Evolutionary conservation across 148 eudicot genomes (phyloP).

Genomic region (Selenicereus undatus): DNA sequence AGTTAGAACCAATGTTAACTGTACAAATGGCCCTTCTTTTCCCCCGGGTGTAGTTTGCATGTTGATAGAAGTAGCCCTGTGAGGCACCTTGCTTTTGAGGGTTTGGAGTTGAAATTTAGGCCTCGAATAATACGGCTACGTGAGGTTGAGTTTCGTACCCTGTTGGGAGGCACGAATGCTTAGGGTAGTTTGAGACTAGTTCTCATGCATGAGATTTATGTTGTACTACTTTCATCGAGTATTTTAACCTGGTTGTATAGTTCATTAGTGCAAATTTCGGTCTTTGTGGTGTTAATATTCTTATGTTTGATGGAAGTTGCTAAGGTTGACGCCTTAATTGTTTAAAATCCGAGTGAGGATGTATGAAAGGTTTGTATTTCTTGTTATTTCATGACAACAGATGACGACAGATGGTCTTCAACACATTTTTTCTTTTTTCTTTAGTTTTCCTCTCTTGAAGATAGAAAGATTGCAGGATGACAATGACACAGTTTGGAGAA

Average conservation of each 20-base stretch:
- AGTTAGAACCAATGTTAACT: conserved; percentile 8
- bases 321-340: too few species aligned
- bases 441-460: too few species aligned
- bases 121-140: conserved; percentile 16
- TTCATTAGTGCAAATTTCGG: neutral
- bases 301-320: too few species aligned
- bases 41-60: neutral
- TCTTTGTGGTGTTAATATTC: too few species aligned
- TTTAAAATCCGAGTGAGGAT: too few species aligned
- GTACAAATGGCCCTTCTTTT: conserved; percentile 10
- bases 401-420: too few species aligned
- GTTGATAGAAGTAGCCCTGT: neutral
- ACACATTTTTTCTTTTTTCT: too few species aligned
- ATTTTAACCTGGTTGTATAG: neutral
- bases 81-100: conserved; percentile 25
- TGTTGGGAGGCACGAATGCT: neutral
- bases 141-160: conserved; percentile 9
- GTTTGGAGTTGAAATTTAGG: conserved; percentile 7
- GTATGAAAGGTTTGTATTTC: too few species aligned
- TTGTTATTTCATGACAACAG: too few species aligned
- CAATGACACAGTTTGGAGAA: too few species aligned
- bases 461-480: too few species aligned
- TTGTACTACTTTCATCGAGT: neutral
- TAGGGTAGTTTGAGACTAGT: neutral
- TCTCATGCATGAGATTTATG: neutral